phyloP scores from a whole-genome alignment of 2,329 filamentous ascomycete species.

The Colletotrichum neosansevieriae region DNA sequence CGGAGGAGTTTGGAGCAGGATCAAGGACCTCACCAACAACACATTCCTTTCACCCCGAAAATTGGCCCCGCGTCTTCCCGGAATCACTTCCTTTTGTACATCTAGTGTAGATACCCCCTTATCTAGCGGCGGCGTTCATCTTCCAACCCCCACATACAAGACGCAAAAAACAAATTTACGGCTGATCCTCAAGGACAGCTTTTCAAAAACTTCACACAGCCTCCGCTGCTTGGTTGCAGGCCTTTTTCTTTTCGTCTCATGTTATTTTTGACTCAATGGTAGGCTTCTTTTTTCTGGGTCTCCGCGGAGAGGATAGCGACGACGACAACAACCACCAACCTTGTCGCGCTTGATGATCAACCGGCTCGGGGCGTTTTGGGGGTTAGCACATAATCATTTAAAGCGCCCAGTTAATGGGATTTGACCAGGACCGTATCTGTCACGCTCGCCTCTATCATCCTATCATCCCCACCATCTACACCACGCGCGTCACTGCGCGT shows the following conservation, averaged over 20 bases:
- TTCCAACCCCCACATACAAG: neutral
- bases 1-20: slow-evolving; percentile 6
- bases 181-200: neutral
- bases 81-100: slow-evolving; percentile 14
- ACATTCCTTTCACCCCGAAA: neutral
- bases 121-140: neutral
- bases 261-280: neutral
- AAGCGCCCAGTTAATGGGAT: too few relatives aligned
- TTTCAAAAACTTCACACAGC: neutral
- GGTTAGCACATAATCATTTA: neutral
- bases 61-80: slow-evolving; percentile 15
- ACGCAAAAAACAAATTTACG: neutral
- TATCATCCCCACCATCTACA: neutral
- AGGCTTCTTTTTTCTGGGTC: neutral
- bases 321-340: neutral
- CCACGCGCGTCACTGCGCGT: slow-evolving; percentile 8
- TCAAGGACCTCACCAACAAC: neutral
- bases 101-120: slow-evolving; percentile 27
- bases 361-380: neutral
- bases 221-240: neutral
- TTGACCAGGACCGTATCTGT: too few relatives aligned
- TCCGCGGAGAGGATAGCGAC: neutral
- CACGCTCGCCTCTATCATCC: neutral
- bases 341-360: slow-evolving; percentile 6
- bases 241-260: neutral